phyloP scores from a whole-genome alignment of 176 grass and related monocot species.

The Guadua angustifolia region DNA sequence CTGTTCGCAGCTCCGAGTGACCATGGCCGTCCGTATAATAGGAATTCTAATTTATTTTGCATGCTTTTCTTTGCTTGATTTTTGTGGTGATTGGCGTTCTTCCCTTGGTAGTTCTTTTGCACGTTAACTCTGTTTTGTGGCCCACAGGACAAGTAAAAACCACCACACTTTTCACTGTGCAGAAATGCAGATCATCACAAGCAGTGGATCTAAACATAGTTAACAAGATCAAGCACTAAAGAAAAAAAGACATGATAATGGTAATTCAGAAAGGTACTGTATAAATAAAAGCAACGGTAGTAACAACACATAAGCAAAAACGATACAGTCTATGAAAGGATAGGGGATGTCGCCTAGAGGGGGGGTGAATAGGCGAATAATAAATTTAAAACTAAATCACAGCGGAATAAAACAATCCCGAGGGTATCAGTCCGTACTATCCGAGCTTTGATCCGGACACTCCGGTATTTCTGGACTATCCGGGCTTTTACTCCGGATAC shows the following conservation, averaged over 20 bases:
- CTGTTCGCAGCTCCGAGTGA: neutral
- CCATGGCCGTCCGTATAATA: neutral
- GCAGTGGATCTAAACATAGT: neutral
- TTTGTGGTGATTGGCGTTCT: neutral
- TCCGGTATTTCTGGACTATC: too few species aligned
- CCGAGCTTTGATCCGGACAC: too few species aligned
- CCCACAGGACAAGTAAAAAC: neutral
- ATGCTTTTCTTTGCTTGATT: neutral
- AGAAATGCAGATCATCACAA: neutral
- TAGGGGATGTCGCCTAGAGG: too few species aligned
- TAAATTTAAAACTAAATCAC: too few species aligned
- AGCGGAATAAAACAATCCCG: too few species aligned
- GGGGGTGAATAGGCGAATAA: too few species aligned
- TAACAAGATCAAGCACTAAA: neutral
- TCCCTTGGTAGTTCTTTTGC: too few species aligned
- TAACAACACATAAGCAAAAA: too few species aligned
- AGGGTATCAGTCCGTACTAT: too few species aligned
- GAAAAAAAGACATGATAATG: neutral
- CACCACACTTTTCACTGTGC: neutral
- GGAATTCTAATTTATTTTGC: neutral
- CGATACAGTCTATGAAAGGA: too few species aligned
- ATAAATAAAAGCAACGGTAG: neutral
- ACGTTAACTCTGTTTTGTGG: too few species aligned
- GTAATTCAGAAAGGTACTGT: neutral
- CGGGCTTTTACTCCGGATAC: too few species aligned